A percentile compares a stretch with the other conserved stretches of the same genome.
phyloP scores from a whole-genome alignment of 495 filamentous ascomycete species.

The Tuber indicum region DNA sequence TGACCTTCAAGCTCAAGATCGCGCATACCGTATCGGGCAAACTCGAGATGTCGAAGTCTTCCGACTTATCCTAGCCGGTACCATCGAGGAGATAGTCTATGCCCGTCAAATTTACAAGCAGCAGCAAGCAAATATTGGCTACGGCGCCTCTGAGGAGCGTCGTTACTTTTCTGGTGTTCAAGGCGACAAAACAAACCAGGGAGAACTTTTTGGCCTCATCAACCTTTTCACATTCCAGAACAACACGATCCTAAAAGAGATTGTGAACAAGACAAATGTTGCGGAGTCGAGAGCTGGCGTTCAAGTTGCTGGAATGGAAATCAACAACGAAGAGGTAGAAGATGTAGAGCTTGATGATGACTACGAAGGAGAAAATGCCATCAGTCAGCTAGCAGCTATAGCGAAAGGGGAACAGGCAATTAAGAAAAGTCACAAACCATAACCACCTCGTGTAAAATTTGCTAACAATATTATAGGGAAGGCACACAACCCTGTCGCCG shows the following conservation, averaged over 20 bases:
- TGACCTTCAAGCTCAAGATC: constrained; percentile 92
- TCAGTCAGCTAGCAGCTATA: constrained; percentile 69
- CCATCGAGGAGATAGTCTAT: constrained; percentile 96
- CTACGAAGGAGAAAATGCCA: constrained; percentile 56
- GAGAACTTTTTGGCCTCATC: constrained; percentile 84
- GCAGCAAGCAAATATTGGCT: constrained; percentile 96
- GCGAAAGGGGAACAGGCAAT: constrained; percentile 52
- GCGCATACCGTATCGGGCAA: constrained; percentile 94
- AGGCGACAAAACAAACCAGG: constrained; percentile 67
- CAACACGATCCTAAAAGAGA: constrained; percentile 77
- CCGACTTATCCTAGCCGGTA: constrained; percentile 83
- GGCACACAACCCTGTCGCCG: constrained; percentile 67
- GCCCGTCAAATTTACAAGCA: constrained; percentile 98
- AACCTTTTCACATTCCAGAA: constrained; percentile 83
- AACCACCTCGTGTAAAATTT: neutral
- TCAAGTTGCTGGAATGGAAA: constrained; percentile 64
- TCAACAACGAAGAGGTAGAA: constrained; percentile 56
- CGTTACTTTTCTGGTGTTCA: constrained; percentile 95
- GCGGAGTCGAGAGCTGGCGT: constrained; percentile 87
- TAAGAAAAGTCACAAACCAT: constrained; percentile 32
- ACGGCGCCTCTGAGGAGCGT: constrained; percentile 83
- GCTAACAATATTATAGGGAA: constrained; percentile 25
- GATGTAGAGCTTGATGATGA: constrained; percentile 48
- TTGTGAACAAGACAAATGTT: constrained; percentile 96
- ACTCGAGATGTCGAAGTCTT: constrained; percentile 91